These are phyloP conservation scores for Zizania palustris DNA, from an alignment of 202 grass and related monocot species.

Conservation along the genomic window DNA sequence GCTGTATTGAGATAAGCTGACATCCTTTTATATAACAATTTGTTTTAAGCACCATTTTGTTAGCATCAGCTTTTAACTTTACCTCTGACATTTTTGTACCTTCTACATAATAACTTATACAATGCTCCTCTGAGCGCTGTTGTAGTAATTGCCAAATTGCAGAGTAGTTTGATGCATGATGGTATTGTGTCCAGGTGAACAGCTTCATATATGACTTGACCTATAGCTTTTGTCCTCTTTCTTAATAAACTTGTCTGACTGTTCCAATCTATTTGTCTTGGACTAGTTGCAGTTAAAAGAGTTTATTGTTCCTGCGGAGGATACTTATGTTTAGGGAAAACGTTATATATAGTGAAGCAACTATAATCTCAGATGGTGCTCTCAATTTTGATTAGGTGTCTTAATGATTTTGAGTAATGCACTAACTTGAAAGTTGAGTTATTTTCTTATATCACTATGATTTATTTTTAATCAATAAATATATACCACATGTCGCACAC, in stretches of 20 bases:
- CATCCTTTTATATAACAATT: conserved; percentile 26
- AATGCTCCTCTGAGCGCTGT: conserved; percentile 11
- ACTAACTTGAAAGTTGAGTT: conserved; percentile 36
- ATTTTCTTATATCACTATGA: background rate
- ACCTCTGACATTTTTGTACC: background rate
- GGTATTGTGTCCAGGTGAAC: conserved; percentile 16
- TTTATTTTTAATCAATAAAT: conserved; percentile 25
- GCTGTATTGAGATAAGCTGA: conserved; percentile 9
- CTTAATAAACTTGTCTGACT: conserved; percentile 18
- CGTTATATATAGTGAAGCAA: conserved; percentile 8
- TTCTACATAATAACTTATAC: conserved; percentile 4
- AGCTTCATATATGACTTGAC: conserved; percentile 4
- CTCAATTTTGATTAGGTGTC: background rate
- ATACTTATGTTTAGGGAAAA: background rate
- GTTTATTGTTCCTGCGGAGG: background rate
- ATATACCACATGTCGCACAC: background rate
- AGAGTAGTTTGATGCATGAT: conserved; percentile 33
- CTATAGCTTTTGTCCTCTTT: conserved; percentile 15
- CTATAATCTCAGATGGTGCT: background rate
- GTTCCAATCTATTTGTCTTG: conserved; percentile 17
- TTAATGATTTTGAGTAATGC: conserved; percentile 24
- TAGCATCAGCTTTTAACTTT: conserved; percentile 17
- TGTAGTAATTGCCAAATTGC: conserved; percentile 1
- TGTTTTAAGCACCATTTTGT: conserved; percentile 3
- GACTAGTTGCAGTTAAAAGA: conserved; percentile 13